Evolutionary conservation across 441 rosid genomes (phyloP).

Genomic region (Hura crepitans): DNA sequence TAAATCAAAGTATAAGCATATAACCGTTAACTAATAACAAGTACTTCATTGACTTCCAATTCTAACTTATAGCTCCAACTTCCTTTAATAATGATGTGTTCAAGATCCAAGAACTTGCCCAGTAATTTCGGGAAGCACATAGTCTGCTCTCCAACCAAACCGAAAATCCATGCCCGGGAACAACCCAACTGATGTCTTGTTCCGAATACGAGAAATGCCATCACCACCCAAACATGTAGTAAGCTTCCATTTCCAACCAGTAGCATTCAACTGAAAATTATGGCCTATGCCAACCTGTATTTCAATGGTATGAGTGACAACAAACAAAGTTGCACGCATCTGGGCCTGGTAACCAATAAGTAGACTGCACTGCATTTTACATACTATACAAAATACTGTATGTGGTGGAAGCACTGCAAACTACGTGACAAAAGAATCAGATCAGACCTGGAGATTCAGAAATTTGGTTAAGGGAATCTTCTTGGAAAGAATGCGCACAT

Average conservation of each 20-base stretch:
- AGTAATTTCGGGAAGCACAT: conserved; percentile 73
- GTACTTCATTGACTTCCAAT: background rate
- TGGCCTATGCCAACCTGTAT: conserved; percentile 79
- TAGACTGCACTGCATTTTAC: background rate
- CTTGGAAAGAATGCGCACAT: conserved; percentile 64
- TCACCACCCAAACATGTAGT: conserved; percentile 82
- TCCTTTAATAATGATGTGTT: conserved; percentile 1
- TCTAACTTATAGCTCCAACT: background rate
- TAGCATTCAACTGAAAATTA: conserved; percentile 70
- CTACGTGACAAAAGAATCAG: conserved; percentile 3
- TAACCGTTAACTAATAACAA: background rate
- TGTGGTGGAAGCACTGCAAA: background rate
- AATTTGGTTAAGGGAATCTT: conserved; percentile 83
- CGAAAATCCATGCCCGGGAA: conserved; percentile 84
- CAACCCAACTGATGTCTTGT: conserved; percentile 72
- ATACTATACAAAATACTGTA: background rate
- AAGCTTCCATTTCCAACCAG: conserved; percentile 92
- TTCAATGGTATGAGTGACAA: conserved; percentile 11
- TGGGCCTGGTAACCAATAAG: conserved; percentile 2
- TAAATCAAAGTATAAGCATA: background rate
- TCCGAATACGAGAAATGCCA: conserved; percentile 68
- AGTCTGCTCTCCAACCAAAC: conserved; percentile 92
- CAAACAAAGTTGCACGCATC: conserved; percentile 3
- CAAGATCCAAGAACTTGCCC: conserved; percentile 54
- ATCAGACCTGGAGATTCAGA: conserved; percentile 75